Evolutionary conservation across 768 basidiomycete genomes (phyloP).

Genomic region (Leucosporidium yakuticum): DNA sequence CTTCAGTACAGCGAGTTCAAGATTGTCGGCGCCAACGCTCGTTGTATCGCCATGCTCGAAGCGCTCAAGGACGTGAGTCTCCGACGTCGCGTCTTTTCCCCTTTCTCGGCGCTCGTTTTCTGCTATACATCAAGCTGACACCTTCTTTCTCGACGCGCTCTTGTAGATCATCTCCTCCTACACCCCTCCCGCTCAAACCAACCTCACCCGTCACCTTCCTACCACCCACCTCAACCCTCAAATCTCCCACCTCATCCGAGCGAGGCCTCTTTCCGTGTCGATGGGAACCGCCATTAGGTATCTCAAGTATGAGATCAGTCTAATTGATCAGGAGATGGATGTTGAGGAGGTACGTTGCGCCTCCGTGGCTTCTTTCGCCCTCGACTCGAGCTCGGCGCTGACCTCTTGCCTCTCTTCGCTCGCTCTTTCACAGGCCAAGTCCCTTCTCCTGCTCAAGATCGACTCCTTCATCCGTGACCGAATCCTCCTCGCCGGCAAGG

Average conservation of each 20-base stretch:
- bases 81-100: background rate
- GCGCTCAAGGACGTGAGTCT: conserved; percentile 79
- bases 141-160: conserved; percentile 14
- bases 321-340: conserved; percentile 82
- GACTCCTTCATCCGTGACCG: conserved; percentile 90
- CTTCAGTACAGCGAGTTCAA: conserved; percentile 86
- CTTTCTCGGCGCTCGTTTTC: conserved; percentile 38
- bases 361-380: background rate
- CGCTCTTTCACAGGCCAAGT: conserved; percentile 63
- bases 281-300: conserved; percentile 93
- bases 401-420: background rate
- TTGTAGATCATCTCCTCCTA: conserved; percentile 82
- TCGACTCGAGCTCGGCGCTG: background rate
- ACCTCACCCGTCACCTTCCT: conserved; percentile 73
- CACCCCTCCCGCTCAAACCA: conserved; percentile 74
- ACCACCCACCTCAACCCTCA: conserved; percentile 88
- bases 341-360: conserved; percentile 73
- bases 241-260: conserved; percentile 80
- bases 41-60: conserved; percentile 84
- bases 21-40: conserved; percentile 88
- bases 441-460: conserved; percentile 72
- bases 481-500: conserved; percentile 85
- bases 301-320: conserved; percentile 90
- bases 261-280: conserved; percentile 82
- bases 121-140: conserved; percentile 37